Conservation (phyloP, 371 early-diverging fungal genomes). For the Mortierella sp. region DNA sequence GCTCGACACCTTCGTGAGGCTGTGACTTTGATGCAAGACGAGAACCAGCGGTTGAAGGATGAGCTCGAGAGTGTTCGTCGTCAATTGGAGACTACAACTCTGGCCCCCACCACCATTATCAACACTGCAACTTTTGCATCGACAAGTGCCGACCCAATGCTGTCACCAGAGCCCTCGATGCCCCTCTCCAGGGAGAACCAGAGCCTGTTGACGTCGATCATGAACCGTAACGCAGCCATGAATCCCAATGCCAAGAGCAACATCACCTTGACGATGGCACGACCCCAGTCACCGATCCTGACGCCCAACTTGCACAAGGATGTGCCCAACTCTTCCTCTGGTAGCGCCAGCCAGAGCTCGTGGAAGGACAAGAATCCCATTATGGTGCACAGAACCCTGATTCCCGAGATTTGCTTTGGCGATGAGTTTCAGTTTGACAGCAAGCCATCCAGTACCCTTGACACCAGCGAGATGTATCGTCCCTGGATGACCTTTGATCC, state of each 20-base stretch:
- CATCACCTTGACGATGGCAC: constrained; percentile 16
- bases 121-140: background rate
- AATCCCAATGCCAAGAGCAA: constrained; percentile 23
- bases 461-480: constrained; percentile 7
- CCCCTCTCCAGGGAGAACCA: constrained; percentile 37
- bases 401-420: constrained; percentile 31
- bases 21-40: constrained; percentile 66
- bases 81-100: constrained; percentile 19
- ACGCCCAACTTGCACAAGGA: constrained; percentile 33
- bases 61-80: constrained; percentile 61
- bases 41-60: constrained; percentile 70
- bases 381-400: constrained; percentile 29
- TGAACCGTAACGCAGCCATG: constrained; percentile 20
- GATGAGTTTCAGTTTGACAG: constrained; percentile 26
- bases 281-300: constrained; percentile 31
- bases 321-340: constrained; percentile 30
- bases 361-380: constrained; percentile 39
- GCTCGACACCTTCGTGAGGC: constrained; percentile 67
- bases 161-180: background rate
- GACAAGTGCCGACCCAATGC: background rate
- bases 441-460: background rate
- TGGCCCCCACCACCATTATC: background rate
- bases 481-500: constrained; percentile 22
- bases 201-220: constrained; percentile 24
- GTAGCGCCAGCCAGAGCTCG: constrained; percentile 6